A percentile compares a stretch with the other conserved stretches of the same genome.
phyloP scores from a whole-genome alignment of 805 yeast species.

The Candida easanensis region DNA sequence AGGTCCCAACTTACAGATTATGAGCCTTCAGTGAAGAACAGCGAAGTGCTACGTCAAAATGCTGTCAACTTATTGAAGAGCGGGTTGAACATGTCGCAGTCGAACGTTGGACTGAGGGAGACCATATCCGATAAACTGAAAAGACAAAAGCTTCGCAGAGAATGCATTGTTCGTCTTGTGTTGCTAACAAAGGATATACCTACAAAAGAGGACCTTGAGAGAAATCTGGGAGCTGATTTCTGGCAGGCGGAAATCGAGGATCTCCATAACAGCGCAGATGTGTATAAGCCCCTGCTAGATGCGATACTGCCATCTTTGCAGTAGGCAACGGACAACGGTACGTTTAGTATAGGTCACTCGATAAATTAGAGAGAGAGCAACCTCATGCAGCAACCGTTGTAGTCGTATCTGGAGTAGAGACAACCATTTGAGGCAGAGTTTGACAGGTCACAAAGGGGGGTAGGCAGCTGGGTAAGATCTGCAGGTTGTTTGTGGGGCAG shows the following conservation, averaged over 20 bases:
- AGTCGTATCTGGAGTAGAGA: too few species aligned
- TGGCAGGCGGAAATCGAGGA: conserved; percentile 20
- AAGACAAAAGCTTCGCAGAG: conserved; percentile 23
- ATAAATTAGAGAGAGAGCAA: too few species aligned
- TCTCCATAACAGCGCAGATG: conserved; percentile 4
- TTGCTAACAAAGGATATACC: conserved; percentile 17
- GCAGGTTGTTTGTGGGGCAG: too few species aligned
- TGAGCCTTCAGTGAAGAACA: conserved; percentile 15
- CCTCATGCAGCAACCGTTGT: too few species aligned
- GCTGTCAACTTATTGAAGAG: conserved; percentile 22
- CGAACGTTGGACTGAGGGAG: conserved; percentile 28
- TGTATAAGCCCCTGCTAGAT: neutral
- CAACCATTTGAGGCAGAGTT: too few species aligned
- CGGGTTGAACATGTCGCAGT: conserved; percentile 20
- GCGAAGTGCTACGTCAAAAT: conserved; percentile 15
- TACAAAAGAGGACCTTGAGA: conserved; percentile 17
- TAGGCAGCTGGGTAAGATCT: too few species aligned
- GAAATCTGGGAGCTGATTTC: conserved; percentile 21
- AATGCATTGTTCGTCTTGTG: conserved; percentile 23
- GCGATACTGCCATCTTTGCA: neutral
- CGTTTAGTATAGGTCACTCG: neutral
- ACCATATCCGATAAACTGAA: conserved; percentile 16
- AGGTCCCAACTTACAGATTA: conserved; percentile 13
- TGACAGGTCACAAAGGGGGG: too few species aligned
- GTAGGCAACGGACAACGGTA: neutral